A percentile compares a stretch with the other conserved stretches of the same genome.
phyloP scores from a whole-genome alignment of 257 asterid species.

The Solanum okadae region DNA sequence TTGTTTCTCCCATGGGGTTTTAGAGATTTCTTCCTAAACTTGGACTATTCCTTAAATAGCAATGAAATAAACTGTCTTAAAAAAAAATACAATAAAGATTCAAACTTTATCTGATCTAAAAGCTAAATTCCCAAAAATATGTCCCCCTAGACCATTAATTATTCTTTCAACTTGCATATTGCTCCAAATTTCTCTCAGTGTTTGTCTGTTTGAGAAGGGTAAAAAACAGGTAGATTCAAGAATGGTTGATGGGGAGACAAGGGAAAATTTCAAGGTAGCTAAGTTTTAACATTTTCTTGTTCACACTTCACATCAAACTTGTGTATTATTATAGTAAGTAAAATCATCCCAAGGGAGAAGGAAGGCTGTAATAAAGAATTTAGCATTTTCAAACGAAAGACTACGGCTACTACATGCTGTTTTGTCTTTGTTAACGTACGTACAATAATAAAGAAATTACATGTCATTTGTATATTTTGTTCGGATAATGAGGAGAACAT shows the following conservation, averaged over 20 bases:
- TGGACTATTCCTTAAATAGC: background rate
- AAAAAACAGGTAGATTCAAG: background rate
- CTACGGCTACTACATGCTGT: background rate
- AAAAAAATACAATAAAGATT: background rate
- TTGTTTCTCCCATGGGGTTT: background rate
- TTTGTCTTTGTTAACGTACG: background rate
- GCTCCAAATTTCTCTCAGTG: background rate
- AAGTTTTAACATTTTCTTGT: background rate
- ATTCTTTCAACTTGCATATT: background rate
- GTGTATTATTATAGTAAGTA: background rate
- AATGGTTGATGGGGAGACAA: background rate
- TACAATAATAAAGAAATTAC: background rate
- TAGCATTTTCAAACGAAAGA: background rate
- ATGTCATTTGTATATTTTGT: background rate
- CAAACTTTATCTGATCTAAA: background rate
- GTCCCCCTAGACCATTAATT: background rate
- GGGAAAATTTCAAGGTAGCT: background rate
- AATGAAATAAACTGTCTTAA: background rate
- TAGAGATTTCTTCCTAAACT: background rate
- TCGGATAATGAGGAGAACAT: background rate
- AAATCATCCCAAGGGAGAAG: background rate
- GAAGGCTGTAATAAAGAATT: background rate
- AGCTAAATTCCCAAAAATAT: background rate
- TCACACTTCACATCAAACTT: background rate
- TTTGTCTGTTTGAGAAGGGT: background rate